Conservation (phyloP, 2,329 filamentous ascomycete species). For the Sarocladium brachiariae region DNA sequence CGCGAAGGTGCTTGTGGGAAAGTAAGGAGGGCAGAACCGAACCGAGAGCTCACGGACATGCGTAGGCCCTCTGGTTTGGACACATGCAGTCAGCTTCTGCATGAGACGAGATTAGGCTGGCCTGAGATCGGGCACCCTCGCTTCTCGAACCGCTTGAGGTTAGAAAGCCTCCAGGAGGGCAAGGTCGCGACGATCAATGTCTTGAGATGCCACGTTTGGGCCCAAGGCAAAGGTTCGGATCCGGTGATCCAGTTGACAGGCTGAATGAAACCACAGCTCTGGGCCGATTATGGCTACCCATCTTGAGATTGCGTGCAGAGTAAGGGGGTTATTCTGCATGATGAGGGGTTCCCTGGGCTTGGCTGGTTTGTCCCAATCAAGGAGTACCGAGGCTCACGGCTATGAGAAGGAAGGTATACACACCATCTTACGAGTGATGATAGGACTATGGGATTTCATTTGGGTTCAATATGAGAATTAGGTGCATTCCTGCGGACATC, state of each 20-base stretch:
- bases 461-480: not conserved
- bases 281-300: not conserved
- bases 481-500: not conserved
- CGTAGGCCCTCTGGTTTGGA: not conserved
- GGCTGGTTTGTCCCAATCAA: not conserved
- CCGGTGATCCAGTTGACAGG: not conserved
- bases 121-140: slow-evolving; percentile 2
- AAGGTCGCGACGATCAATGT: not conserved
- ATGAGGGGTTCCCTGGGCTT: not conserved
- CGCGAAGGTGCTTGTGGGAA: not conserved
- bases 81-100: not conserved
- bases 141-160: slow-evolving; percentile 2
- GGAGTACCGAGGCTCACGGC: slow-evolving; percentile 6
- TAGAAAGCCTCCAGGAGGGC: not conserved
- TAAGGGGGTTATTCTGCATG: not conserved
- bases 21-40: not conserved
- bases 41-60: not conserved
- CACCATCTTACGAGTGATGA: not conserved
- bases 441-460: not conserved
- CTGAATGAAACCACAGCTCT: not conserved
- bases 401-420: not conserved
- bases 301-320: not conserved
- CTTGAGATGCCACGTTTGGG: not conserved
- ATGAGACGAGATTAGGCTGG: not conserved
- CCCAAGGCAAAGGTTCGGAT: slow-evolving; percentile 1